Percentiles rank a stretch among this genome's conserved stretches.
phyloP scores from a whole-genome alignment of 768 basidiomycete species.

The Suillus variegatus region DNA sequence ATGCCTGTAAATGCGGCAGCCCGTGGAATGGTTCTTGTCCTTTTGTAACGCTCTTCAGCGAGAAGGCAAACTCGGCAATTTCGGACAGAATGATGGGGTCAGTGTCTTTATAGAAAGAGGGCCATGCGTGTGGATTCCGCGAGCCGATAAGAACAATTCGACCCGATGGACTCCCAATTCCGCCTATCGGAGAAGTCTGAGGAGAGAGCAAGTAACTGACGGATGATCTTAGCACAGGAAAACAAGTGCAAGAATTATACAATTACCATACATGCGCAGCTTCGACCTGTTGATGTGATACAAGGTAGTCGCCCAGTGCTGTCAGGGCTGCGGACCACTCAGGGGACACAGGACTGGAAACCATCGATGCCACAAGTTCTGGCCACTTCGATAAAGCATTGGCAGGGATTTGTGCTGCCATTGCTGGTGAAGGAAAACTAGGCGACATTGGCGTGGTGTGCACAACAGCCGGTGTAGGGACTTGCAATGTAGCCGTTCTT shows the following conservation, averaged over 20 bases:
- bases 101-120: slow-evolving; percentile 59
- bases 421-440: slow-evolving; percentile 51
- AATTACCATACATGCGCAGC: slow-evolving; percentile 92
- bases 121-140: slow-evolving; percentile 51
- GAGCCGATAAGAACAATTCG: slow-evolving; percentile 78
- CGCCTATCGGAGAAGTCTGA: slow-evolving; percentile 73
- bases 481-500: slow-evolving; percentile 40
- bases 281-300: slow-evolving; percentile 68
- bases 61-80: slow-evolving; percentile 88
- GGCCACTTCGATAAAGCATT: slow-evolving; percentile 79
- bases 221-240: slow-evolving; percentile 10
- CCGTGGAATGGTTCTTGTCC: slow-evolving; percentile 87
- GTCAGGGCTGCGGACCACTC: slow-evolving; percentile 79
- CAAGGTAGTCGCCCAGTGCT: slow-evolving; percentile 82
- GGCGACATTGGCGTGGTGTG: slow-evolving; percentile 63
- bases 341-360: slow-evolving; percentile 65
- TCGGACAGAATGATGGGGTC: slow-evolving; percentile 88
- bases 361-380: slow-evolving; percentile 82
- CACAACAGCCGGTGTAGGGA: slow-evolving; percentile 32
- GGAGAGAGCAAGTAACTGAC: slow-evolving; percentile 84
- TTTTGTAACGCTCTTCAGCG: slow-evolving; percentile 68
- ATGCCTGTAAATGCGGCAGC: slow-evolving; percentile 84
- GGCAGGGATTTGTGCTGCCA: slow-evolving; percentile 49
- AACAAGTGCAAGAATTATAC: not conserved
- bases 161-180: slow-evolving; percentile 63